phyloP scores from a whole-genome alignment of 129 eudicot species.

The Lactuca sativa region DNA sequence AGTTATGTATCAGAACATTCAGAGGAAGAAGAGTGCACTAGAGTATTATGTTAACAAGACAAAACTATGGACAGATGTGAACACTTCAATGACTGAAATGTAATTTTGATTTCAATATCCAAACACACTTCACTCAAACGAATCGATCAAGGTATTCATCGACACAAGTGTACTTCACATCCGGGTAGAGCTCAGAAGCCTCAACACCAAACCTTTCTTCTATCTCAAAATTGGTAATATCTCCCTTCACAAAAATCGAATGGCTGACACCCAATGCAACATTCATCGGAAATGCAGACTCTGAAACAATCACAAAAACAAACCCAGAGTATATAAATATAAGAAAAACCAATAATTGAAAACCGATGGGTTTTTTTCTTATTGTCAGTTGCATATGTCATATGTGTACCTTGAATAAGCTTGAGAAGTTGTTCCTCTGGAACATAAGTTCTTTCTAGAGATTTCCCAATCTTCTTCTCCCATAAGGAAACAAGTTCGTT shows the following conservation, averaged over 20 bases:
- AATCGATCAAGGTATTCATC: conserved; percentile 66
- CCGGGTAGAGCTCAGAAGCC: conserved; percentile 81
- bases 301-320: conserved; percentile 33
- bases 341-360: neutral
- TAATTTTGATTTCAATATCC: neutral
- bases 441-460: conserved; percentile 51
- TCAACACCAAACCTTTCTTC: conserved; percentile 65
- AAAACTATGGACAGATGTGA: too few relatives aligned
- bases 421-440: conserved; percentile 62
- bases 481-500: conserved; percentile 67
- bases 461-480: conserved; percentile 79
- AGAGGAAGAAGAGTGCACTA: too few relatives aligned
- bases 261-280: conserved; percentile 50
- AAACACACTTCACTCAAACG: conserved; percentile 32
- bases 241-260: conserved; percentile 64
- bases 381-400: conserved; percentile 3
- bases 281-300: conserved; percentile 41
- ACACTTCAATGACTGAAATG: too few relatives aligned
- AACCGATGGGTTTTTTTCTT: neutral
- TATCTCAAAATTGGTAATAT: conserved; percentile 57
- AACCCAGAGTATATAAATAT: neutral
- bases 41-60: too few relatives aligned
- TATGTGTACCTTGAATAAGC: conserved; percentile 51
- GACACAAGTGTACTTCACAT: conserved; percentile 66
- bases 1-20: too few relatives aligned